Conservation (phyloP, 306 rosid genomes). For the Malus domestica region DNA sequence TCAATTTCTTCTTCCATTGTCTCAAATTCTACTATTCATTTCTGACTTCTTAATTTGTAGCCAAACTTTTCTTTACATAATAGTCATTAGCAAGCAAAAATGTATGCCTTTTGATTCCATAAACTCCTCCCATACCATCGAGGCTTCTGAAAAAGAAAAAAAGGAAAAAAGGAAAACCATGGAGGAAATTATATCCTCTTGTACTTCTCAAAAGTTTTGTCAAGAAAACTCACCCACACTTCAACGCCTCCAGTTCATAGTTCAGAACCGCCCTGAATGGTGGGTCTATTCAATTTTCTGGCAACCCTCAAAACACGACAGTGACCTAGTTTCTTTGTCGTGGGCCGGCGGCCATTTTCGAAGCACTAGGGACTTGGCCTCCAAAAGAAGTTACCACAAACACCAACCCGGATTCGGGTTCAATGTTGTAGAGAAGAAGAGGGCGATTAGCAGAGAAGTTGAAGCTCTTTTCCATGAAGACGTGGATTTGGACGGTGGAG, state of each 20-base stretch:
- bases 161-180: not conserved
- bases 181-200: slow-evolving; percentile 2
- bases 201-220: slow-evolving; percentile 4
- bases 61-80: not conserved
- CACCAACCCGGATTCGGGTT: not conserved
- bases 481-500: not conserved
- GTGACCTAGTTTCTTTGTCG: not conserved
- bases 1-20: not conserved
- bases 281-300: slow-evolving; percentile 37
- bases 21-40: not conserved
- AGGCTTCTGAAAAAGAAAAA: not conserved
- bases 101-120: not conserved
- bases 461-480: not conserved
- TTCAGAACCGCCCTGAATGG: slow-evolving; percentile 24
- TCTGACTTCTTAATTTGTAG: not conserved
- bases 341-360: slow-evolving; percentile 30
- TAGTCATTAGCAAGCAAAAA: not conserved
- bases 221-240: slow-evolving; percentile 10
- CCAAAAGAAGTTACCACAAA: not conserved
- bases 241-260: slow-evolving; percentile 28
- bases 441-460: not conserved
- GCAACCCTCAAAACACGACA: slow-evolving; percentile 17
- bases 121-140: not conserved
- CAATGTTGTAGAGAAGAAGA: not conserved
- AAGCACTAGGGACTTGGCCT: not conserved